phyloP scores from a whole-genome alignment of 1,284 basidiomycete genomes.

The Ustilago bromivora region DNA sequence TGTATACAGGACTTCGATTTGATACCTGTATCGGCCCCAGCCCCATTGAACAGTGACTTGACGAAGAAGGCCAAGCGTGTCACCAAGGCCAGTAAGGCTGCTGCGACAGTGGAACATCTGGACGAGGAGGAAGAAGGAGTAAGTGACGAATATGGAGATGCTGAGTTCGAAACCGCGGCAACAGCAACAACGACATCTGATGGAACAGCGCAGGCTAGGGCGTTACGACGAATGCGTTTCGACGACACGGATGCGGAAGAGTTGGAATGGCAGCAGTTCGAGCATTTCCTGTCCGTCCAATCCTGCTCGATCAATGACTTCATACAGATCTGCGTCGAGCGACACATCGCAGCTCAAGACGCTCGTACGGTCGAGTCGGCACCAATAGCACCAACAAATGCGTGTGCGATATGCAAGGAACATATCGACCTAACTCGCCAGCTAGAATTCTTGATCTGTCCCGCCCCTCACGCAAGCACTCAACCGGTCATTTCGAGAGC shows the following conservation, averaged over 20 bases:
- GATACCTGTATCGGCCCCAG: constrained; percentile 18
- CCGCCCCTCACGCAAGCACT: constrained; percentile 10
- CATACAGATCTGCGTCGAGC: constrained; percentile 35
- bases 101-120: constrained; percentile 1
- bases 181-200: not conserved
- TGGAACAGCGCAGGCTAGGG: not conserved
- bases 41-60: constrained; percentile 23
- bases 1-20: constrained; percentile 36
- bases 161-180: not conserved
- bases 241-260: constrained; percentile 40
- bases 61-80: constrained; percentile 37
- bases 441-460: constrained; percentile 38
- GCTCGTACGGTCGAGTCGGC: constrained; percentile 16
- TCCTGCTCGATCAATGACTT: constrained; percentile 24
- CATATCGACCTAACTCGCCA: constrained; percentile 33
- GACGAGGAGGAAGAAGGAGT: constrained; percentile 18
- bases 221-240: constrained; percentile 26
- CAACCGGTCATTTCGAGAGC: not conserved
- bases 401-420: constrained; percentile 29
- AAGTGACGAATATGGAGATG: constrained; percentile 10
- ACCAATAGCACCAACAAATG: constrained; percentile 3
- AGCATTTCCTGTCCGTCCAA: constrained; percentile 1
- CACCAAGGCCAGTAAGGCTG: constrained; percentile 21
- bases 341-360: constrained; percentile 36
- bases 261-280: constrained; percentile 38